Conservation (phyloP, 305 asterid genomes). For the Andrographis paniculata region DNA sequence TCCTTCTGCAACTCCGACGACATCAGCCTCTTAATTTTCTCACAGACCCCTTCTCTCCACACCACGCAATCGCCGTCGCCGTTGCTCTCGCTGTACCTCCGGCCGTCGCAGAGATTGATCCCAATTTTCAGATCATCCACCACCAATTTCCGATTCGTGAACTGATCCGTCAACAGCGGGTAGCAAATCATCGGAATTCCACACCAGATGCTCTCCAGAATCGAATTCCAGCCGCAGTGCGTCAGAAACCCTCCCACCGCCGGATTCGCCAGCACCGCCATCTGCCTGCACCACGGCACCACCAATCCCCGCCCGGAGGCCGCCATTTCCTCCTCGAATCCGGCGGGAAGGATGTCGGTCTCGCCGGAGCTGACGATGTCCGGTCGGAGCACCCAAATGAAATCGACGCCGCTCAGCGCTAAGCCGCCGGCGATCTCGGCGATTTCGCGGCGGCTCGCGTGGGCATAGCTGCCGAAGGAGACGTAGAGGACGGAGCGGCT, state of each 20-base stretch:
- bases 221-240: constrained; percentile 70
- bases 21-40: constrained; percentile 30
- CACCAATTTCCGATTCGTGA: constrained; percentile 39
- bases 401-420: constrained; percentile 24
- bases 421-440: constrained; percentile 37
- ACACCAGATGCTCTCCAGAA: constrained; percentile 45
- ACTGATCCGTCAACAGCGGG: constrained; percentile 38
- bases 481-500: constrained; percentile 44
- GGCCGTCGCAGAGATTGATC: constrained; percentile 29
- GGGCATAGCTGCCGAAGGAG: constrained; percentile 55
- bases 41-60: constrained; percentile 17
- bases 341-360: constrained; percentile 23
- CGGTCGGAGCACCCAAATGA: constrained; percentile 43
- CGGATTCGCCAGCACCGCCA: constrained; percentile 28
- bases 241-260: constrained; percentile 48
- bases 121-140: constrained; percentile 51
- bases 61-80: neutral
- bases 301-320: constrained; percentile 25
- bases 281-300: constrained; percentile 56
- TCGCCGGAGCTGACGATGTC: constrained; percentile 22
- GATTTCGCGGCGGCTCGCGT: constrained; percentile 20
- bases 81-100: constrained; percentile 12
- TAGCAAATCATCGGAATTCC: constrained; percentile 42
- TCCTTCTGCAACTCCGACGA: constrained; percentile 18
- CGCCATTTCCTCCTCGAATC: constrained; percentile 21